phyloP scores from a whole-genome alignment of 768 basidiomycete species.

The Neoboletus magnificus region DNA sequence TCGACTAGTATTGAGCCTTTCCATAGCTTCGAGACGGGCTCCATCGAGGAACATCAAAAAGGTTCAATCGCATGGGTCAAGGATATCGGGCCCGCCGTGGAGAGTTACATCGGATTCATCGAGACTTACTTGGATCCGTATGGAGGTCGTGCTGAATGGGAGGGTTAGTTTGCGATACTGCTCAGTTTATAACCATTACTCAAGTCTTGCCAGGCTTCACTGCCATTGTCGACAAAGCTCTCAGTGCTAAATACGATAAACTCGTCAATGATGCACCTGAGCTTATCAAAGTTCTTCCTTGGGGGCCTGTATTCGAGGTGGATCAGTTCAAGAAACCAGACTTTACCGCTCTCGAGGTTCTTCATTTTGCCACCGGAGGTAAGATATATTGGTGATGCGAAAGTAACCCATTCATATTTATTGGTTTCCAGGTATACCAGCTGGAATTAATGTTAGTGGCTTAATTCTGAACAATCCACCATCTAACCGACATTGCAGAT shows the following conservation, averaged over 20 bases:
- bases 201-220: constrained; percentile 61
- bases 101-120: constrained; percentile 84
- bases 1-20: neutral
- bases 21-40: constrained; percentile 65
- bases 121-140: constrained; percentile 90
- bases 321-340: constrained; percentile 82
- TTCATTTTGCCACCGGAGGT: constrained; percentile 84
- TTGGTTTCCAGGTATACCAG: constrained; percentile 61
- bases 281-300: constrained; percentile 77
- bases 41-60: constrained; percentile 74
- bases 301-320: constrained; percentile 69
- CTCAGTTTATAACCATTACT: neutral
- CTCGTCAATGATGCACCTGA: constrained; percentile 76
- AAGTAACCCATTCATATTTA: neutral
- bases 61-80: constrained; percentile 81
- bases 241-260: constrained; percentile 77
- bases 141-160: constrained; percentile 91
- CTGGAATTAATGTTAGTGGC: constrained; percentile 70
- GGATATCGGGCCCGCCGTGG: constrained; percentile 83
- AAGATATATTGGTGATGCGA: constrained; percentile 8
- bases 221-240: constrained; percentile 80
- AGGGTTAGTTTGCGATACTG: constrained; percentile 46
- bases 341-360: constrained; percentile 80
- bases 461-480: neutral
- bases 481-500: constrained; percentile 42